Conservation (phyloP, 2,329 filamentous ascomycete genomes). For the Pseudogymnoascus sp. region DNA sequence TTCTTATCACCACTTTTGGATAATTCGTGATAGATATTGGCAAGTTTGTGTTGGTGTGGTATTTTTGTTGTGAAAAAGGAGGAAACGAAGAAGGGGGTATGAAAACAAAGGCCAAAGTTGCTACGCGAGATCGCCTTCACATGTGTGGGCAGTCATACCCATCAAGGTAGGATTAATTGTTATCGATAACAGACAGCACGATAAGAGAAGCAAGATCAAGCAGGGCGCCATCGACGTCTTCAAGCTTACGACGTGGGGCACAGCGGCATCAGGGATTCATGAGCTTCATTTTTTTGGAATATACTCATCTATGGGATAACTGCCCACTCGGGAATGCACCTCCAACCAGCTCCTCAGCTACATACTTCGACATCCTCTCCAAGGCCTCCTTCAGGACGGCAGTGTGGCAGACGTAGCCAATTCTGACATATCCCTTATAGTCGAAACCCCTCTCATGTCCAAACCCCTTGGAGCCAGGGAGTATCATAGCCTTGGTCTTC, state of each 20-base stretch:
- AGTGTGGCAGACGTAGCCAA: slow-evolving; percentile 70
- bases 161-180: slow-evolving; percentile 3
- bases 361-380: slow-evolving; percentile 30
- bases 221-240: background rate
- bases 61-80: background rate
- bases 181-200: slow-evolving; percentile 5
- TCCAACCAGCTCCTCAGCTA: slow-evolving; percentile 17
- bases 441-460: slow-evolving; percentile 48
- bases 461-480: slow-evolving; percentile 69
- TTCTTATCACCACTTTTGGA: background rate
- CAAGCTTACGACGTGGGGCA: background rate
- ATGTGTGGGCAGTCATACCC: background rate
- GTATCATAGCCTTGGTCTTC: slow-evolving; percentile 64
- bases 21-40: background rate
- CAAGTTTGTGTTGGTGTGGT: background rate
- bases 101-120: background rate
- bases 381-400: slow-evolving; percentile 61
- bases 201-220: background rate
- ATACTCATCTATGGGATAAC: background rate
- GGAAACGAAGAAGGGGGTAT: background rate
- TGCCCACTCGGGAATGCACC: background rate
- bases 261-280: background rate
- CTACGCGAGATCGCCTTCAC: slow-evolving; percentile 5
- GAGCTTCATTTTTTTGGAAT: background rate
- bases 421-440: slow-evolving; percentile 67